Evolutionary conservation across 2,329 filamentous ascomycete species (phyloP), one percentile per base, ranked within the genome.

Genomic region (Cytospora leucostoma): DNA sequence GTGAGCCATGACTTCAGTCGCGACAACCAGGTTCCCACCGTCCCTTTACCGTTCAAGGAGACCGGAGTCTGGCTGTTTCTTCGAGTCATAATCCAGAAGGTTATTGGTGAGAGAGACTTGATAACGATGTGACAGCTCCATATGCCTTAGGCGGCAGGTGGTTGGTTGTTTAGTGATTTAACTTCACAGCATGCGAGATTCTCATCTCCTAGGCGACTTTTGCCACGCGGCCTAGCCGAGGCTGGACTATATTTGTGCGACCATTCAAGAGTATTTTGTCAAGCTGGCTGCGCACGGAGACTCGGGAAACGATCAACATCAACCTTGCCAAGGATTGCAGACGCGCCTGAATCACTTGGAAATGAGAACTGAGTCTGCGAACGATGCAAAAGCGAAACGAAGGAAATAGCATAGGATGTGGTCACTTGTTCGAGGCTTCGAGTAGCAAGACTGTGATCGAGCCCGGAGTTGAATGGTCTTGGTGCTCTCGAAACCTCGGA

Each of bases 1-100:
- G 75, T 74, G 8, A 83, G 69, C 82, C 82, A 84, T 52, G 74
- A 76, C 64, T 80, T 84, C 55, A 82, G 70, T 34, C 79, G 76
- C 7, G 71, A 71, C 27, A 81, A 62, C 77, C 80, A 82, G 44
- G 71, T 68, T n/a, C 61, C 57, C 65, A 71, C 74, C 44, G 65
- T 61, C 50, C 74, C 73, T 58, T 71, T 73, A 19, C 53, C 61
- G 59, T 72, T 76, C 34, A 68, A 59, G 38, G 72, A 37, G 13
- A 32, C 32, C 37, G 51, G 6, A 19, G n/a, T 19, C 7, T 38
- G 59, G 32, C 15, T 55, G 40, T 12, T 38, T 27, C 32, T n/a
- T 52, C 19, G 59, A 49, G 38, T 37, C 59, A 61, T 61, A 32
- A 10, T 11, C 10, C 4, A 11, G 13, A 15, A n/a, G 27, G 2